Conservation (phyloP, 352 stramenopile genomes). For the Aphanomyces cochlioides region DNA sequence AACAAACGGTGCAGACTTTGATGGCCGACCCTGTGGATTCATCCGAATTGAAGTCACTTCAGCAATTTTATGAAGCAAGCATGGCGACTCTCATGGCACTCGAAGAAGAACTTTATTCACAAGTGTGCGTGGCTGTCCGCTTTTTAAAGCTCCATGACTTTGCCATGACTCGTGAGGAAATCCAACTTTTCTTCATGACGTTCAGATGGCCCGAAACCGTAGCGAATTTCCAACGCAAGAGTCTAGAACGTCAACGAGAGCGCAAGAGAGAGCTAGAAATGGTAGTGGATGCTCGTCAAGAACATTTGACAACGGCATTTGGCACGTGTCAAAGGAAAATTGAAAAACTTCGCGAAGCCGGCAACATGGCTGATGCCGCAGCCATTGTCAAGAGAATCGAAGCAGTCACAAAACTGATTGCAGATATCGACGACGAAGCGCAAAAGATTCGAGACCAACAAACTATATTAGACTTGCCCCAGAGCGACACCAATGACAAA, state of each 20-base stretch:
- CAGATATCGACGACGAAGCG: slow-evolving; percentile 75
- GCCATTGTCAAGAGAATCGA: slow-evolving; percentile 83
- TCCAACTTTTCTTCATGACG: slow-evolving; percentile 87
- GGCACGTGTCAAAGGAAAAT: slow-evolving; percentile 75
- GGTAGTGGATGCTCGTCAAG: slow-evolving; percentile 84
- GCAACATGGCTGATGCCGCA: slow-evolving; percentile 69
- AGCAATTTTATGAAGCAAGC: slow-evolving; percentile 79
- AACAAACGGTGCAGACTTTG: slow-evolving; percentile 83
- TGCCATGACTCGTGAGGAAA: slow-evolving; percentile 81
- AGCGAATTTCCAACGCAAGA: slow-evolving; percentile 88
- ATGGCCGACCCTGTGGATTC: slow-evolving; percentile 86
- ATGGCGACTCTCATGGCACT: slow-evolving; percentile 67
- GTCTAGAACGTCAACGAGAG: slow-evolving; percentile 86
- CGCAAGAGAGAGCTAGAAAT: slow-evolving; percentile 87
- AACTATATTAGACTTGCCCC: slow-evolving; percentile 73
- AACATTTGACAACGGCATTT: slow-evolving; percentile 81
- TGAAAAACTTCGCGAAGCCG: slow-evolving; percentile 88
- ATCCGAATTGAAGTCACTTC: slow-evolving; percentile 84
- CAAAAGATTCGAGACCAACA: slow-evolving; percentile 88
- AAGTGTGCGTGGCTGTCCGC: slow-evolving; percentile 70
- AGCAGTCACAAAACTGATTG: slow-evolving; percentile 65
- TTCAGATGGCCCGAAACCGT: slow-evolving; percentile 90
- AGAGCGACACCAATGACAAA: slow-evolving; percentile 74
- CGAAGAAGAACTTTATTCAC: slow-evolving; percentile 68
- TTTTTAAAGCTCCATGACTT: slow-evolving; percentile 89